phyloP scores from a whole-genome alignment of 2,329 filamentous ascomycete genomes.

The Onygena corvina region DNA sequence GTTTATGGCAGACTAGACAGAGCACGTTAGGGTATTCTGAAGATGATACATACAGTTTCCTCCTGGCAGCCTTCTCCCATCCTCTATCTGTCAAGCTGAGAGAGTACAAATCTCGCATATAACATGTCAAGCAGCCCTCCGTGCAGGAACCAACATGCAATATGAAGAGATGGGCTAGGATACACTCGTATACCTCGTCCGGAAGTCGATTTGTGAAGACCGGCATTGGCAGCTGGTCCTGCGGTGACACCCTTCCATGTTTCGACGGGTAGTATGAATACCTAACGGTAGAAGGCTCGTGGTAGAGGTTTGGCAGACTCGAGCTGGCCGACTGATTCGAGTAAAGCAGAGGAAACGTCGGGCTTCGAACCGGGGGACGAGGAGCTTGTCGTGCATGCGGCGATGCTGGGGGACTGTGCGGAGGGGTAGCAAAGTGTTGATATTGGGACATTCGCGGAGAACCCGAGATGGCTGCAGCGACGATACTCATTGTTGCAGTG shows the following conservation, averaged over 20 bases:
- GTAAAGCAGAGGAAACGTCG: slow-evolving; percentile 10
- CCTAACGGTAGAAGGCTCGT: slow-evolving; percentile 27
- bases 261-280: slow-evolving; percentile 29
- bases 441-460: slow-evolving; percentile 24
- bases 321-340: slow-evolving; percentile 28
- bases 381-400: slow-evolving; percentile 16
- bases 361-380: slow-evolving; percentile 22
- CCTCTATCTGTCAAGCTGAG: slow-evolving; percentile 43
- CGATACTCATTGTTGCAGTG: slow-evolving; percentile 26
- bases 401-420: slow-evolving; percentile 12
- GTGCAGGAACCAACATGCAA: slow-evolving; percentile 33
- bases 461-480: slow-evolving; percentile 29
- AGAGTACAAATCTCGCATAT: slow-evolving; percentile 42
- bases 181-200: slow-evolving; percentile 43
- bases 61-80: slow-evolving; percentile 44
- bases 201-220: slow-evolving; percentile 39
- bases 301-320: slow-evolving; percentile 29
- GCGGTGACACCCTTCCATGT: slow-evolving; percentile 17
- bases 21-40: too few relatives aligned
- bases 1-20: background rate
- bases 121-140: slow-evolving; percentile 42
- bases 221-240: slow-evolving; percentile 14
- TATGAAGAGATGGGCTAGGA: slow-evolving; percentile 40
- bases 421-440: slow-evolving; percentile 19
- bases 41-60: slow-evolving; percentile 37